These are phyloP conservation scores for Peronospora tabacina DNA, from an alignment of 352 stramenopile genomes.

Conservation along the genomic window DNA sequence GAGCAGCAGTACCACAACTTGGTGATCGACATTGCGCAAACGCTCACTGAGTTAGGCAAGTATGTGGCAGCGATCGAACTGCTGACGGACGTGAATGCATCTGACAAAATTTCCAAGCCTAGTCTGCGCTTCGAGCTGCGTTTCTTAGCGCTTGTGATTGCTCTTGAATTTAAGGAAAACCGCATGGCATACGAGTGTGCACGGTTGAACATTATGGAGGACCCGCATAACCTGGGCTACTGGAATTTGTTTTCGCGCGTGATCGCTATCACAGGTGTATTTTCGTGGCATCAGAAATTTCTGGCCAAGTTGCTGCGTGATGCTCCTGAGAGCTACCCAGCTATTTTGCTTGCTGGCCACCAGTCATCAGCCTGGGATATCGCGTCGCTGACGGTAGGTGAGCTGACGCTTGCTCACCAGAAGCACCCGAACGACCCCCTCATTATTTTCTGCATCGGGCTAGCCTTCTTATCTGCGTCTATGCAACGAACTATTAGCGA, in stretches of 20 bases:
- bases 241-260: conserved; percentile 83
- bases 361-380: conserved; percentile 83
- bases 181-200: conserved; percentile 85
- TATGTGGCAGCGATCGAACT: conserved; percentile 80
- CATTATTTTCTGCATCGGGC: conserved; percentile 76
- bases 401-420: conserved; percentile 75
- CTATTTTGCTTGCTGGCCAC: conserved; percentile 73
- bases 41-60: conserved; percentile 71
- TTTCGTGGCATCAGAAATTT: conserved; percentile 86
- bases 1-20: conserved; percentile 71
- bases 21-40: conserved; percentile 72
- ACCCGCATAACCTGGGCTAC: conserved; percentile 70
- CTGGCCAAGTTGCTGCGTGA: conserved; percentile 72
- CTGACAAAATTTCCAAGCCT: conserved; percentile 70
- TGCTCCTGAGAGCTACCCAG: conserved; percentile 67
- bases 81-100: conserved; percentile 82
- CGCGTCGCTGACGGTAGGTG: conserved; percentile 74
- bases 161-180: conserved; percentile 79
- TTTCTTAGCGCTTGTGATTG: conserved; percentile 77
- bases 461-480: conserved; percentile 75
- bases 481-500: conserved; percentile 86
- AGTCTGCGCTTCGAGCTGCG: conserved; percentile 70
- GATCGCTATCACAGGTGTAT: conserved; percentile 76
- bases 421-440: conserved; percentile 68
- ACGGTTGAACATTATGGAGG: conserved; percentile 82